A percentile compares a stretch with the other conserved stretches of the same genome.
Conservation (phyloP, 208 protist genomes). For the Acanthamoeba triangularis region DNA sequence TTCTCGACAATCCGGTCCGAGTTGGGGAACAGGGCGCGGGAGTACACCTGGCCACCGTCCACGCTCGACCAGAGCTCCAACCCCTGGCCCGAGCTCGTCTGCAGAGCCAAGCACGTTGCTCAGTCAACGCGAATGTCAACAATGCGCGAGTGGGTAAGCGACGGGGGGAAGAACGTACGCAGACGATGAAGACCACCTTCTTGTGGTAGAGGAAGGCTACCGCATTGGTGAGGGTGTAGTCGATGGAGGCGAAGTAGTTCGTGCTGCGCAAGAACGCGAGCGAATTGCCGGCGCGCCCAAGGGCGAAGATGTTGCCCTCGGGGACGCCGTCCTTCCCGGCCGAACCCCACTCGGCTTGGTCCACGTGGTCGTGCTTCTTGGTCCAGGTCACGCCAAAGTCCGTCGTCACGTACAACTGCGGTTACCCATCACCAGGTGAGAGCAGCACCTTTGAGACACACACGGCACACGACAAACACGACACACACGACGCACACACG, state of each 20-base stretch:
- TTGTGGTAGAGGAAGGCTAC: constrained; percentile 23
- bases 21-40: constrained; percentile 45
- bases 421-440: background rate
- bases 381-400: constrained; percentile 45
- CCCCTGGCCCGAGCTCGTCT: background rate
- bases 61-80: constrained; percentile 38
- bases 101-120: background rate
- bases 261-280: background rate
- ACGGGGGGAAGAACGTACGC: background rate
- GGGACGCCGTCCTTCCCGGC: background rate
- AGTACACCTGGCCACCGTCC: constrained; percentile 17
- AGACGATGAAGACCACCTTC: constrained; percentile 25
- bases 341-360: constrained; percentile 25
- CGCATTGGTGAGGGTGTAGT: constrained; percentile 9
- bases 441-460: background rate
- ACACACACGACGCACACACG: background rate
- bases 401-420: constrained; percentile 35
- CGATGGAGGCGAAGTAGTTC: constrained; percentile 19
- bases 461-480: background rate
- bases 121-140: background rate
- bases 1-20: background rate
- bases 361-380: background rate
- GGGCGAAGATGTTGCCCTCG: constrained; percentile 16
- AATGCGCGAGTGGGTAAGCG: background rate
- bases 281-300: background rate